phyloP scores from a whole-genome alignment of 441 rosid genomes.

The Populus hybrid region DNA sequence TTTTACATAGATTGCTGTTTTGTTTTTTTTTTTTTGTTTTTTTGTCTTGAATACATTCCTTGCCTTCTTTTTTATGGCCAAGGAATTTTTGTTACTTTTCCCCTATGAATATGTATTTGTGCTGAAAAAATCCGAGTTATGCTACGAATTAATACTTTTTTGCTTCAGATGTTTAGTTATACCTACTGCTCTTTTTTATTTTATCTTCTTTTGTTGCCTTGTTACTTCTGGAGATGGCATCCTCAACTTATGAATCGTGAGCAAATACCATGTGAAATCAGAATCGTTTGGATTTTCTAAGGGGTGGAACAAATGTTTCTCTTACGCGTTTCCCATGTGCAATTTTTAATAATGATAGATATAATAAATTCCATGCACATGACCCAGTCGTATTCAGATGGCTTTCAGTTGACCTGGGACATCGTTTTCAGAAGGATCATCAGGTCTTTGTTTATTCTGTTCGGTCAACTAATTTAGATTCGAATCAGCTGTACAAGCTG shows the following conservation, averaged over 20 bases:
- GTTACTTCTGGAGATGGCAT: not conserved
- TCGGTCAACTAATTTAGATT: not conserved
- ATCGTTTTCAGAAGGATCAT: not conserved
- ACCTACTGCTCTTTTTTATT: not conserved
- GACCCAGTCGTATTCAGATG: not conserved
- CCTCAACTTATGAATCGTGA: not conserved
- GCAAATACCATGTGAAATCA: not conserved
- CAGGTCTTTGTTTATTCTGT: not conserved
- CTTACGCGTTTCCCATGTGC: not conserved
- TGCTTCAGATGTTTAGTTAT: not conserved
- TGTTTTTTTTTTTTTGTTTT: not conserved
- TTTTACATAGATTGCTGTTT: not conserved
- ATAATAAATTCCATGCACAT: not conserved
- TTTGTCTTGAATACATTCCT: constrained; percentile 15
- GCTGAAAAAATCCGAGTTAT: not conserved
- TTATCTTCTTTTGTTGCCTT: not conserved
- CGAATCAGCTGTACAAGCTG: not conserved
- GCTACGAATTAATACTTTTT: not conserved
- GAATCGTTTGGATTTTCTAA: not conserved
- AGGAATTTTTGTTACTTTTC: constrained; percentile 5
- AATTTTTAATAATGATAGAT: not conserved
- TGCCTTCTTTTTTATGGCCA: constrained; percentile 20
- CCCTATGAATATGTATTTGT: not conserved
- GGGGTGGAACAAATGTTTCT: not conserved
- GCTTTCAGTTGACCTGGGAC: not conserved